These are phyloP conservation scores for Fraxinus cuspidata DNA, from an alignment of 257 asterid genomes.

Conservation along the genomic window DNA sequence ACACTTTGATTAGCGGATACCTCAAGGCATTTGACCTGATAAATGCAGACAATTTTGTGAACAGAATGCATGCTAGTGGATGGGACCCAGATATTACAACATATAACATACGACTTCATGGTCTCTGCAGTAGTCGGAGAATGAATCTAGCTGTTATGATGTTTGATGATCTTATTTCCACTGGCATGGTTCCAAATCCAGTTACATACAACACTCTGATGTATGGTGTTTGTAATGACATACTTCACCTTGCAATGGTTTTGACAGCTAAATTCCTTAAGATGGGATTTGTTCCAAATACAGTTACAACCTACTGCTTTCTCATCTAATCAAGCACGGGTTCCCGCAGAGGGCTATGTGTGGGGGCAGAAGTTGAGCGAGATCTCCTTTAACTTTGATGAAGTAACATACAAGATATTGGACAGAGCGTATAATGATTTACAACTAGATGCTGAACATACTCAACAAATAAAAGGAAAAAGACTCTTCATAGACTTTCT, in stretches of 20 bases:
- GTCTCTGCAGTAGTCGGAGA: constrained; percentile 67
- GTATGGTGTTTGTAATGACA: constrained; percentile 70
- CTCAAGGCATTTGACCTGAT: constrained; percentile 76
- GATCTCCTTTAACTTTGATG: constrained; percentile 77
- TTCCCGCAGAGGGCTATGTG: constrained; percentile 69
- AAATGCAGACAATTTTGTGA: constrained; percentile 60
- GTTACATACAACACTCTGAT: constrained; percentile 85
- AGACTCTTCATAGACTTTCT: constrained; percentile 81
- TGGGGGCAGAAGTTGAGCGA: constrained; percentile 87
- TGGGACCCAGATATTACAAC: constrained; percentile 79
- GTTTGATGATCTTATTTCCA: constrained; percentile 71
- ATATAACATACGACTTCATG: constrained; percentile 76
- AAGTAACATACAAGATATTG: constrained; percentile 63
- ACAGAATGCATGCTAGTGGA: constrained; percentile 59
- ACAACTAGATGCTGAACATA: constrained; percentile 45
- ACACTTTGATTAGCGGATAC: constrained; percentile 82
- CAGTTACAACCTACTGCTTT: constrained; percentile 69
- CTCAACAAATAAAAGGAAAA: constrained; percentile 56
- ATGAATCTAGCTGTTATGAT: constrained; percentile 66
- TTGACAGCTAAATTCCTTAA: constrained; percentile 82
- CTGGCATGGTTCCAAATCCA: constrained; percentile 79
- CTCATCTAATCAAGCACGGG: constrained; percentile 84
- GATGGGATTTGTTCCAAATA: constrained; percentile 82
- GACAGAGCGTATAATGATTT: constrained; percentile 57
- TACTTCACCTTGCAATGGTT: constrained; percentile 82